Base-by-base conservation (phyloP, 2,329 filamentous ascomycete species). In the Dactylellina leptospora region DNA sequence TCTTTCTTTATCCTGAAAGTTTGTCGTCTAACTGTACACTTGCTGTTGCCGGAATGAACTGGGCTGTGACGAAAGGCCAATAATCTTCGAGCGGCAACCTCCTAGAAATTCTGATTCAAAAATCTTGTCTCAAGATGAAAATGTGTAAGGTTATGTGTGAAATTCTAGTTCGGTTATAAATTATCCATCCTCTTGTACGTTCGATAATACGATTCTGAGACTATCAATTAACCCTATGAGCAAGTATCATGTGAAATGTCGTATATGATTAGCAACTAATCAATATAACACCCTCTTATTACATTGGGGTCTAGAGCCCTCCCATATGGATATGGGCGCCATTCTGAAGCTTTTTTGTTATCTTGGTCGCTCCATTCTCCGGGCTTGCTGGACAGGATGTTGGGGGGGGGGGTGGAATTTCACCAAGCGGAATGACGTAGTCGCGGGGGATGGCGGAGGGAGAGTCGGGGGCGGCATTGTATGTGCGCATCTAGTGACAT, bases 261-360 rank as follows among this genome's bases (percentile, higher is more conserved):
- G 18, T 71, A 71, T 5, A 63, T n/a, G 5, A 71, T 71, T 1
- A 63, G 3, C 56, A 55, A 30, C 61, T 56, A 8, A 45, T 47
- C 10, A 63, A 58, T 5, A 71, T n/a, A 71, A 1, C n/a, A n/a
- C 10, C 25, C 5, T 48, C 66, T 56, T 2, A 45, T 71, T 4
- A 71, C 11, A 11, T 63, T 71, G 1, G 44, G 56, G 16, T 71
- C 66, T 1, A 51, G 66, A 1, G 63, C 51, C 4, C 58, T 25
- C 8, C 63, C 23, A 18, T 71, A 63, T 3, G 66, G 66, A 33
- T 71, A 71, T 25, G 58, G 58, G 16, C 44, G 28, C 58, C 66
- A 71, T 28, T 59, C 30, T 0, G 44, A 40, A 8, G 44, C 44
- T 25, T 25, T 36, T 4, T 63, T 51, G 1, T 20, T 4, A 16